A percentile compares a stretch with the other conserved stretches of the same genome.
phyloP scores from a whole-genome alignment of 2,329 filamentous ascomycete species.

The Clonostachys sp. region DNA sequence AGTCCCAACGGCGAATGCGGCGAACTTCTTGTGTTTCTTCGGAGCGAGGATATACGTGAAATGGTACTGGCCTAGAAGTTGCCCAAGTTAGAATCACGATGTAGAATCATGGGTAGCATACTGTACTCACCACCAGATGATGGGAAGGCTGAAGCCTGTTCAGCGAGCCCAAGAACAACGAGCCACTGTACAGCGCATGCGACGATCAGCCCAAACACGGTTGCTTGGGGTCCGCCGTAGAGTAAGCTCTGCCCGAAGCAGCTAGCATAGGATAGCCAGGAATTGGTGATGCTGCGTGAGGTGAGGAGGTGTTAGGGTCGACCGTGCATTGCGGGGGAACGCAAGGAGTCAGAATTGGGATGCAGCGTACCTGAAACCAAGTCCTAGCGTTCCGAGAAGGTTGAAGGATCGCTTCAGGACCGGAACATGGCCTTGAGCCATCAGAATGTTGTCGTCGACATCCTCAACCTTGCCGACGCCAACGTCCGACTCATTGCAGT shows the following conservation, averaged over 20 bases:
- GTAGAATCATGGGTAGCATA: neutral
- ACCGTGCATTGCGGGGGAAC: too few species aligned
- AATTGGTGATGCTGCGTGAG: conserved; percentile 8
- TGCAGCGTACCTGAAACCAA: neutral
- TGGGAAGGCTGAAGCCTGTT: conserved; percentile 9
- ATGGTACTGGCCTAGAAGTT: conserved; percentile 8
- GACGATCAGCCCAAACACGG: conserved; percentile 8
- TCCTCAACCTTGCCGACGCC: conserved; percentile 2
- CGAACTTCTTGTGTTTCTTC: conserved; percentile 7
- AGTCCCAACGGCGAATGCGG: conserved; percentile 6
- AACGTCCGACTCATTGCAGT: conserved; percentile 1
- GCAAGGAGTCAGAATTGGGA: neutral
- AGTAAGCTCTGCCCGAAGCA: conserved; percentile 8
- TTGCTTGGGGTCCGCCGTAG: conserved; percentile 8
- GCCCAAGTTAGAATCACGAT: too few species aligned
- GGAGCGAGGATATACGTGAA: conserved; percentile 9
- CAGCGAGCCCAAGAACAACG: conserved; percentile 8
- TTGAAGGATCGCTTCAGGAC: conserved; percentile 8
- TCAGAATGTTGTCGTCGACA: conserved; percentile 7
- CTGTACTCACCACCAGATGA: neutral
- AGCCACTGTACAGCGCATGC: conserved; percentile 10
- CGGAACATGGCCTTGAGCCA: conserved; percentile 8
- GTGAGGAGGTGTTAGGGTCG: too few species aligned
- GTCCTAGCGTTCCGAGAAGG: conserved; percentile 6
- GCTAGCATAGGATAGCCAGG: conserved; percentile 6